Evolutionary conservation across 2,329 filamentous ascomycete species (phyloP), one percentile per base, ranked within the genome.

Genomic region (Myriosclerotinia curreyana): DNA sequence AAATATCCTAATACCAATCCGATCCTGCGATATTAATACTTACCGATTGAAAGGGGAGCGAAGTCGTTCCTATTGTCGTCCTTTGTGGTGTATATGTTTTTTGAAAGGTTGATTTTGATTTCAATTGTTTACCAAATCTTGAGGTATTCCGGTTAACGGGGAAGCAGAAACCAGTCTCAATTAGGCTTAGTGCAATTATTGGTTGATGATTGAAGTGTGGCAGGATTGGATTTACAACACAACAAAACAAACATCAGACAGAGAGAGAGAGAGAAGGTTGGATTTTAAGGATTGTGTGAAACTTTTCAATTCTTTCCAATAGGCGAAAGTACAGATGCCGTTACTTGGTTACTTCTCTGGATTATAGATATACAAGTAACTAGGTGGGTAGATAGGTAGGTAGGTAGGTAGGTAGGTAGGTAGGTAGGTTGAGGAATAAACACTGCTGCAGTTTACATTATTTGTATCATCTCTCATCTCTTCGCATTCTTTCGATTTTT

Each of bases 131-230:
- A 63, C 61, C 52, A 50, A 56, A 36, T 59, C 31, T 63, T 59
- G 50, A 62, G 60, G 40, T 62, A 62, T 62, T 61, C 59, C 59
- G 59, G 61, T 63, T 63, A 63, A 63, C 61, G 60, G 53, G 53
- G 53, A 62, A 62, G 61, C 61, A 56, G 54, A 48, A 56, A 55
- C 53, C 50, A 62, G 44, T 34, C 52, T 40, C 12, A 11, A 40
- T 28, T 58, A 31, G 61, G 44, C 36, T 58, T 63, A 63, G 61
- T 42, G 20, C 31, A 17, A 48, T 48, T 12, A 46, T 46, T 44
- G 28, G 22, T 34, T 34, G 40, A 46, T 34, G 40, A 58, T 36
- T 58, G 54, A 40, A 58, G 54, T 42, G 28, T 48, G 48, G 9
- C 5, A 31, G 28, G n/a, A 22, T n/a, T n/a, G n/a, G n/a, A n/a